Evolutionary conservation across 164 flowering plant species (phyloP), one percentile per base, ranked within the genome.

Genomic region (Buxus sempervirens): DNA sequence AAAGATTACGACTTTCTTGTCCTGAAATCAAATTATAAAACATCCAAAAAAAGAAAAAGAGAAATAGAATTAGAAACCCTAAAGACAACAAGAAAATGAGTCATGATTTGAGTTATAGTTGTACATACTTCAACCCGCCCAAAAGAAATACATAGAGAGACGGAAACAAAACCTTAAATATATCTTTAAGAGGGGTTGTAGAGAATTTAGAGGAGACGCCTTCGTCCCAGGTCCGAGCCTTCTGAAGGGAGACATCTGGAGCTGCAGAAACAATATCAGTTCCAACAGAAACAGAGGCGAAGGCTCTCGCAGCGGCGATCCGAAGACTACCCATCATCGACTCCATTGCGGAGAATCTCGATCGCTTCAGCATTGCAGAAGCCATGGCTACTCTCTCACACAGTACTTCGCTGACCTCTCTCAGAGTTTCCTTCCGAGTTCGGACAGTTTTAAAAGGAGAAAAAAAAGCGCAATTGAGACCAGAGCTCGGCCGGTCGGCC

Each of bases 191-290:
- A 41, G 99, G 85, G 13, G 98, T 88, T 19, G 98, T 91, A 62
- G 96, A 73, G 82, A 96, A 96, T 9, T 93, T 87, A 41, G 98
- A 96, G 23, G 90, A 83, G 68, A 91, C 95, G 24, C 99, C 98
- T 68, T 93, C 99, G 66, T 96, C 97, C 98, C 98, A 96, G 23
- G 78, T 67, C 9, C 98, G 89, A 74, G 98, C 95, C 68, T 88
- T 90, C 83, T 89, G 97, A 72, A 96, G 98, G 54, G 91, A 78
- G 58, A 92, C 91, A 64, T 76, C 75, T 0, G 90, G 87, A 41
- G 95, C 90, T 25, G 90, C 82, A 25, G 93, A 81, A n/a, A 91
- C 79, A 53, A 96, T 70, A 73, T 96, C 98, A 0, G 80, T 77
- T 5, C 99, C 99, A 0, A 79, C 89, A 8, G 97, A 74, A 19